These are phyloP conservation scores for Suaeda aralocaspica DNA, from an alignment of 148 eudicot species.

Conservation along the genomic window DNA sequence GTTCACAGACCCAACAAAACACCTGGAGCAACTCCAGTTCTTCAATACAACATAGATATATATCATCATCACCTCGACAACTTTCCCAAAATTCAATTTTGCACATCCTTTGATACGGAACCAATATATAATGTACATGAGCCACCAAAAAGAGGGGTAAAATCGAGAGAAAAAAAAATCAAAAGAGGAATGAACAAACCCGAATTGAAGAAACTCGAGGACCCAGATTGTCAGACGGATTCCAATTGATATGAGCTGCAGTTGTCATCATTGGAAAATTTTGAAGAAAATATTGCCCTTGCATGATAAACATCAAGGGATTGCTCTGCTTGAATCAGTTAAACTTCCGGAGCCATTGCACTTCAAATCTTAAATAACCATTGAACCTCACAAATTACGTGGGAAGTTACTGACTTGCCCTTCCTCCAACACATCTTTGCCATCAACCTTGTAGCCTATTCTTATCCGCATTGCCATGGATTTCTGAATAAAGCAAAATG, in stretches of 20 bases:
- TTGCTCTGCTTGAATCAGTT: slow-evolving; percentile 20
- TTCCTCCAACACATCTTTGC: slow-evolving; percentile 76
- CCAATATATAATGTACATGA: slow-evolving; percentile 44
- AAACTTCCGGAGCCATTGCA: slow-evolving; percentile 20
- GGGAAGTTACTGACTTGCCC: slow-evolving; percentile 94
- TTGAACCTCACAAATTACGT: slow-evolving; percentile 45
- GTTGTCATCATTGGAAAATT: slow-evolving; percentile 1
- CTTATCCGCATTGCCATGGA: slow-evolving; percentile 89
- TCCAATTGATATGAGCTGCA: slow-evolving; percentile 23
- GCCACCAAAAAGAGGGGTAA: slow-evolving; percentile 18
- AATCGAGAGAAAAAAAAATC: slow-evolving; percentile 10
- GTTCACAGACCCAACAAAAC: slow-evolving; percentile 2
- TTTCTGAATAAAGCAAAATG: slow-evolving; percentile 49
- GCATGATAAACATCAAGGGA: slow-evolving; percentile 20
- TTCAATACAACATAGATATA: slow-evolving; percentile 16
- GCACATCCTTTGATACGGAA: slow-evolving; percentile 15
- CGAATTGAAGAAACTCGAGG: slow-evolving; percentile 15
- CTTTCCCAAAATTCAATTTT: slow-evolving; percentile 29
- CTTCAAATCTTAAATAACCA: slow-evolving; percentile 11
- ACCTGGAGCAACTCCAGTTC: slow-evolving; percentile 22
- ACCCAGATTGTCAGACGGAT: background rate
- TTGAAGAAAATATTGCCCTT: slow-evolving; percentile 16
- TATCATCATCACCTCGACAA: slow-evolving; percentile 5
- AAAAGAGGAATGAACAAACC: slow-evolving; percentile 26
- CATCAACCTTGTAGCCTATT: slow-evolving; percentile 64